These are phyloP conservation scores for Sarocladiaceae sp. DNA, from an alignment of 2,329 filamentous ascomycete genomes.

Conservation along the genomic window DNA sequence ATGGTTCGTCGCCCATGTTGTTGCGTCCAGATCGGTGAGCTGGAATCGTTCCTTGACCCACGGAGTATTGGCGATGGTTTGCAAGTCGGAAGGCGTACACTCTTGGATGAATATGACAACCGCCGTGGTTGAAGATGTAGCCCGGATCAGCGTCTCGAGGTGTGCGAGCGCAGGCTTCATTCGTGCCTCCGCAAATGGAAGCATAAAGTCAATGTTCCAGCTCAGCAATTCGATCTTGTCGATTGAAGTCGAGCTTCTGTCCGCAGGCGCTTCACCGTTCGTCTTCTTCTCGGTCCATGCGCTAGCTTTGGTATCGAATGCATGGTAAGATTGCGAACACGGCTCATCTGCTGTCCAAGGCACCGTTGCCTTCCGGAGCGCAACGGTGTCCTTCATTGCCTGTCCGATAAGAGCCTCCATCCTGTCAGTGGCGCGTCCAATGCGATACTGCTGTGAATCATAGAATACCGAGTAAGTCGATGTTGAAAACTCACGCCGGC, in stretches of 20 bases:
- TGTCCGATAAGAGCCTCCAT: constrained; percentile 11
- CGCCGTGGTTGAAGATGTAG: constrained; percentile 16
- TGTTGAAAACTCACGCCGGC: neutral
- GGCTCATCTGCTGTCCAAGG: constrained; percentile 15
- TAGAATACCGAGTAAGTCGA: no score
- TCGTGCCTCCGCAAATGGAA: constrained; percentile 23
- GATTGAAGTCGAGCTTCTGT: no score
- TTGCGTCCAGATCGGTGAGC: constrained; percentile 40
- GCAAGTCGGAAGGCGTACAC: constrained; percentile 41
- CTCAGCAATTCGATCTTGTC: constrained; percentile 24
- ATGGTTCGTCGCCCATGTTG: constrained; percentile 37
- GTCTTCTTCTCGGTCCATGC: neutral
- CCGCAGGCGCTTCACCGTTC: neutral
- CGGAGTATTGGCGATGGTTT: constrained; percentile 33
- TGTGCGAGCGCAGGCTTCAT: constrained; percentile 28
- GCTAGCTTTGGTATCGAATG: neutral
- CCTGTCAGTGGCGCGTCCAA: neutral
- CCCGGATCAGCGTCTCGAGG: constrained; percentile 15
- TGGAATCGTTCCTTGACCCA: constrained; percentile 46
- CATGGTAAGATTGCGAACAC: constrained; percentile 12
- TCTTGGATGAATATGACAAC: constrained; percentile 49
- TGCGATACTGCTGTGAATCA: no score
- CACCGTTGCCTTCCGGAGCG: constrained; percentile 13
- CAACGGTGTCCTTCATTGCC: constrained; percentile 14
- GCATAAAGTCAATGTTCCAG: constrained; percentile 35